Evolutionary conservation across 2,329 filamentous ascomycete species (phyloP).

Genomic region (Mariannaea elegans): DNA sequence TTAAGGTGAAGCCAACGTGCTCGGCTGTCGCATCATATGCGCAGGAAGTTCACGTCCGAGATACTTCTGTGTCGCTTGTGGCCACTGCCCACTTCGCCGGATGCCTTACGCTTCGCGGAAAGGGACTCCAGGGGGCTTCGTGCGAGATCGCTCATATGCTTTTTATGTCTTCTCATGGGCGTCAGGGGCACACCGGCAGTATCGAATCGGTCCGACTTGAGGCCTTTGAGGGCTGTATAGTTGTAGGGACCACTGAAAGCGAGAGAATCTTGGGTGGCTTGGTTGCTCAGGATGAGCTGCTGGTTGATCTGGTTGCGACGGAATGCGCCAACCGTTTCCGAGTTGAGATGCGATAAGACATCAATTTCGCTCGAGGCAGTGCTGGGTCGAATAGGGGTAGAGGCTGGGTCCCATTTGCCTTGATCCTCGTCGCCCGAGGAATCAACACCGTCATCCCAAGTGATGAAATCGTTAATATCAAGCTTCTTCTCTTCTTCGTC

Average conservation of each 20-base stretch:
- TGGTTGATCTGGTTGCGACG: conserved; percentile 73
- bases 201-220: conserved; percentile 72
- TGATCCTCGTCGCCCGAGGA: conserved; percentile 69
- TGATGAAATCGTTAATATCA: conserved; percentile 77
- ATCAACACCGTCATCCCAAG: conserved; percentile 66
- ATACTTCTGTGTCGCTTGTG: conserved; percentile 69
- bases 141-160: conserved; percentile 52
- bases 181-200: conserved; percentile 75
- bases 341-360: conserved; percentile 67
- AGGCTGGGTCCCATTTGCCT: conserved; percentile 59
- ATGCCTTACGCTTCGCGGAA: conserved; percentile 65
- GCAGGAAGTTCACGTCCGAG: conserved; percentile 62
- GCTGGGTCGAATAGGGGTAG: conserved; percentile 61
- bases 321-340: conserved; percentile 79
- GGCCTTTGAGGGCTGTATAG: conserved; percentile 67
- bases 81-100: conserved; percentile 49
- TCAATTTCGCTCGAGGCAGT: conserved; percentile 59
- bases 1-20: conserved; percentile 17
- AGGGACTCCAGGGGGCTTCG: conserved; percentile 60
- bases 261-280: conserved; percentile 69
- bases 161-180: conserved; percentile 68
- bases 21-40: conserved; percentile 47
- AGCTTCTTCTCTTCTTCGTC: conserved; percentile 72
- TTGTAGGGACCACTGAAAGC: conserved; percentile 69
- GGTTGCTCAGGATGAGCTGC: conserved; percentile 67